phyloP scores from a whole-genome alignment of 805 yeast species.

The Sungouiella thailandica region DNA sequence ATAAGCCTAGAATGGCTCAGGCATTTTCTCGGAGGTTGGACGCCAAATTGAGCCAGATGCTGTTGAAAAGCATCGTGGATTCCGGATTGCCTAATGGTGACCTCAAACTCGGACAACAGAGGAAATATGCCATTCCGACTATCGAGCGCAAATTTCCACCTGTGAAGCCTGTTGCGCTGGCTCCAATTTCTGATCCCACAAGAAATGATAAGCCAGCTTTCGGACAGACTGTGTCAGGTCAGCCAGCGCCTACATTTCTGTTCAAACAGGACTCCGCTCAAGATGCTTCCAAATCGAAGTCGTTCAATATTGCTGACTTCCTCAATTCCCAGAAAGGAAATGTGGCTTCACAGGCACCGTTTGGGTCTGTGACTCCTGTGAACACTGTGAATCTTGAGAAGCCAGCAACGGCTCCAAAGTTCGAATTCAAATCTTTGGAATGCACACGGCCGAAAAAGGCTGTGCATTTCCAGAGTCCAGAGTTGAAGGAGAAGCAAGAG shows the following conservation, averaged over 20 bases:
- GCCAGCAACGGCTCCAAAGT: too few relatives aligned
- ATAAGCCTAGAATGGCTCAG: constrained; percentile 35
- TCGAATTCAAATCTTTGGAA: too few relatives aligned
- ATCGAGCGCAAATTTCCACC: background rate
- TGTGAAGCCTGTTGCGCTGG: background rate
- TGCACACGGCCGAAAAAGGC: too few relatives aligned
- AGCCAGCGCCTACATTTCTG: too few relatives aligned
- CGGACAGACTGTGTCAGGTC: too few relatives aligned
- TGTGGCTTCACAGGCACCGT: background rate
- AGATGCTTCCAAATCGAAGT: too few relatives aligned
- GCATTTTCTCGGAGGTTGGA: constrained; percentile 31
- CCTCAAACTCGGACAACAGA: constrained; percentile 11
- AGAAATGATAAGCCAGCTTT: too few relatives aligned
- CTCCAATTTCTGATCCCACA: too few relatives aligned
- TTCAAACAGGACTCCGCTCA: too few relatives aligned
- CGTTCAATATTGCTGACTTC: constrained; percentile 1
- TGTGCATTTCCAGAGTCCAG: too few relatives aligned
- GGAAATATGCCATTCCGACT: background rate
- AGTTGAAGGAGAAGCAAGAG: too few relatives aligned
- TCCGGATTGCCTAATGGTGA: constrained; percentile 27
- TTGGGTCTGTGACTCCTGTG: background rate
- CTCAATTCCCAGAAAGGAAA: background rate
- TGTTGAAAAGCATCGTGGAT: constrained; percentile 26
- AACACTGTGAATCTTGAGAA: too few relatives aligned
- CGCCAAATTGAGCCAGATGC: constrained; percentile 18